These are phyloP conservation scores for Aspergillus nanangensis DNA, from an alignment of 495 filamentous ascomycete species.

Conservation along the genomic window DNA sequence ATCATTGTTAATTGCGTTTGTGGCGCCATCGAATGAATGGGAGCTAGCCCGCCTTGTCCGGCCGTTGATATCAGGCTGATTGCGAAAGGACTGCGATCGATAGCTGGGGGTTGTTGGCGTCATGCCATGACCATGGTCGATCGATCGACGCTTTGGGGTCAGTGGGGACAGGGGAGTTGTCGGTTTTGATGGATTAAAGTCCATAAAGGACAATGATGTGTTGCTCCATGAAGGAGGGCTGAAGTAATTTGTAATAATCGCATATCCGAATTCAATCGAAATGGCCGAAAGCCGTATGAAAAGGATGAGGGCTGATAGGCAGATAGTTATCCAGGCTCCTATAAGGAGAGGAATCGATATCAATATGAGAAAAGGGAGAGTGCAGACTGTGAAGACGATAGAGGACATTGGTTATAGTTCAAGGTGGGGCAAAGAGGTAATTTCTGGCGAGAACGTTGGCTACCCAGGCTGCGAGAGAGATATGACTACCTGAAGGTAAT, in stretches of 20 bases:
- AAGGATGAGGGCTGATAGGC: conserved; percentile 60
- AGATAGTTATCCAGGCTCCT: conserved; percentile 65
- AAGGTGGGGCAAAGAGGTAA: background rate
- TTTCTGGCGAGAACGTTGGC: background rate
- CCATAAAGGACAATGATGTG: conserved; percentile 27
- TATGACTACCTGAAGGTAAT: no score
- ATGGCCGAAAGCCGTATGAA: conserved; percentile 60
- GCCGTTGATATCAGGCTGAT: conserved; percentile 3
- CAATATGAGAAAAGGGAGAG: conserved; percentile 59
- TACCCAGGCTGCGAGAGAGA: no score
- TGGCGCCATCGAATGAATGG: background rate
- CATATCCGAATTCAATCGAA: conserved; percentile 64
- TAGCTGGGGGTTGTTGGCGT: conserved; percentile 10
- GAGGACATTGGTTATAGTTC: conserved; percentile 30
- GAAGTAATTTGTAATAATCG: conserved; percentile 55
- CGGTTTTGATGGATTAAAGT: conserved; percentile 29
- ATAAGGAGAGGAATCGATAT: conserved; percentile 65
- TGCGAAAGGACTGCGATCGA: background rate
- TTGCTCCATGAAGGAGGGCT: conserved; percentile 29
- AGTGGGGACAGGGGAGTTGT: conserved; percentile 18
- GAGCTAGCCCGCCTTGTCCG: conserved; percentile 2
- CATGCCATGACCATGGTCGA: conserved; percentile 17
- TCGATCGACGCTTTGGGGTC: conserved; percentile 20
- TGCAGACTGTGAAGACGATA: conserved; percentile 45
- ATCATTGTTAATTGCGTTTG: conserved; percentile 12